phyloP scores from a whole-genome alignment of 2,329 filamentous ascomycete genomes.

The Aspergillus sp. region DNA sequence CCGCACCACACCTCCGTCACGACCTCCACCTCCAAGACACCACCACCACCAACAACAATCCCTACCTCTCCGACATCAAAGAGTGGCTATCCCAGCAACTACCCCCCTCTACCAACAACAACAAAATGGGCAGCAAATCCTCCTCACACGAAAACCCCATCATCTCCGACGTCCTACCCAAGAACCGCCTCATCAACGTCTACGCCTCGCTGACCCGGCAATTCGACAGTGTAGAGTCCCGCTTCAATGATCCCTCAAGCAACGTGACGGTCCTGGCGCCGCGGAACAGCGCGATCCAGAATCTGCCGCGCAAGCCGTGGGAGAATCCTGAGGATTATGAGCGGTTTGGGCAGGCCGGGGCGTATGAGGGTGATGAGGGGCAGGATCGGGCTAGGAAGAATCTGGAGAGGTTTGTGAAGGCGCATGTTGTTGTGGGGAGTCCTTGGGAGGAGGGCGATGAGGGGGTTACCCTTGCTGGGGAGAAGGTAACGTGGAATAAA shows the following conservation, averaged over 20 bases:
- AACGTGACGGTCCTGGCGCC: slow-evolving; percentile 89
- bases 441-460: slow-evolving; percentile 74
- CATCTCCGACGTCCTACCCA: slow-evolving; percentile 81
- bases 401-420: slow-evolving; percentile 77
- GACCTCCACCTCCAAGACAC: slow-evolving; percentile 13
- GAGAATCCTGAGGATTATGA: slow-evolving; percentile 72
- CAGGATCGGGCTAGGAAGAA: slow-evolving; percentile 76
- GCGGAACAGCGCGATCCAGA: slow-evolving; percentile 76
- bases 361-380: slow-evolving; percentile 75
- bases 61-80: slow-evolving; percentile 15
- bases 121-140: slow-evolving; percentile 11
- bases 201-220: slow-evolving; percentile 82
- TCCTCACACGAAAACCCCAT: slow-evolving; percentile 56
- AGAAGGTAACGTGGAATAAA: slow-evolving; percentile 78
- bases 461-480: slow-evolving; percentile 67
- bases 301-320: slow-evolving; percentile 74
- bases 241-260: slow-evolving; percentile 65
- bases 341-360: slow-evolving; percentile 61
- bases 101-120: slow-evolving; percentile 15
- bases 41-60: not conserved
- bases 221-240: slow-evolving; percentile 66
- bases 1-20: slow-evolving; percentile 21
- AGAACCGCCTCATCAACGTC: slow-evolving; percentile 75
- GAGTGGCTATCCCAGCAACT: slow-evolving; percentile 24
- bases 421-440: slow-evolving; percentile 73